Evolutionary conservation across 192 early-diverging fungal species (phyloP).

Genomic region (Lobosporangium transversale): DNA sequence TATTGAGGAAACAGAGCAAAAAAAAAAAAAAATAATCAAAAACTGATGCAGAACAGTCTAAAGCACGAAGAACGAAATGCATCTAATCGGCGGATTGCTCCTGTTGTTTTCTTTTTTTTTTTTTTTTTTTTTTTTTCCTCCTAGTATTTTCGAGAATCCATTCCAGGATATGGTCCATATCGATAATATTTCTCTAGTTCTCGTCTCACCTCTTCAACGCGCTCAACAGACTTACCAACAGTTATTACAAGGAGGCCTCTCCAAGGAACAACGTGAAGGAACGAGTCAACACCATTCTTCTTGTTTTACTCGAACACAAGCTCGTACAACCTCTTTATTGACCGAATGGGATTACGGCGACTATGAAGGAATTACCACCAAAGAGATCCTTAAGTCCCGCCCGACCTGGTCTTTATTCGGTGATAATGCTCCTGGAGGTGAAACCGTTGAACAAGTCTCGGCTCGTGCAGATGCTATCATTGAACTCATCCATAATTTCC

Average conservation of each 20-base stretch:
- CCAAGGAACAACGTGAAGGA: neutral
- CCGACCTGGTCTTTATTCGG: constrained; percentile 52
- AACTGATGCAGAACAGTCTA: neutral
- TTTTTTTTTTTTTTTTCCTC: neutral
- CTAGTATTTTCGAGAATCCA: constrained; percentile 55
- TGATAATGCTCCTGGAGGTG: constrained; percentile 51
- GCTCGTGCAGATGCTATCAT: constrained; percentile 55
- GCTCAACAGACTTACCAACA: constrained; percentile 56
- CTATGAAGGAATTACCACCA: constrained; percentile 56
- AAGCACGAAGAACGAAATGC: neutral
- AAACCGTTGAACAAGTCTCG: constrained; percentile 54
- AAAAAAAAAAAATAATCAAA: neutral
- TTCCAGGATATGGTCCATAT: constrained; percentile 55
- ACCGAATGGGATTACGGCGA: constrained; percentile 60
- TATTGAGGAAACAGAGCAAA: neutral
- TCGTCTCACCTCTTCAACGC: constrained; percentile 47
- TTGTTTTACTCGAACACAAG: constrained; percentile 42
- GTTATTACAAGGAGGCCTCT: constrained; percentile 10
- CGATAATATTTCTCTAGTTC: constrained; percentile 47
- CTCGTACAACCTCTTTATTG: constrained; percentile 33
- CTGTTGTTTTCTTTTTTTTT: no score
- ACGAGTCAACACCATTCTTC: neutral
- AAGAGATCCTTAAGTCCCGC: constrained; percentile 51
- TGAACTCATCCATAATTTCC: constrained; percentile 44
- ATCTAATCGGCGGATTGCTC: no score